Conservation (phyloP, 495 filamentous ascomycete species). For the Penicillium turbatum region DNA sequence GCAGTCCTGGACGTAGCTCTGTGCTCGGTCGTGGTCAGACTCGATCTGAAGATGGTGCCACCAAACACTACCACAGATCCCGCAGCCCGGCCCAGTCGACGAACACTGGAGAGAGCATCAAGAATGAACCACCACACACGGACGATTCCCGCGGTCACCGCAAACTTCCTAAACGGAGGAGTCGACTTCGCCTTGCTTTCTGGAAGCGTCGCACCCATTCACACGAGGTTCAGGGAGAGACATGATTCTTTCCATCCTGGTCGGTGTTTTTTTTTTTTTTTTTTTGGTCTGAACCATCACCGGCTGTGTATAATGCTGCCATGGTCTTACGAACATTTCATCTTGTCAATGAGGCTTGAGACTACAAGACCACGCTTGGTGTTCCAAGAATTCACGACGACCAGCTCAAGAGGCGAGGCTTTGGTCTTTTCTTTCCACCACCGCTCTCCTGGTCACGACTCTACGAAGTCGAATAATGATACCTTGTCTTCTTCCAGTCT, state of each 20-base stretch:
- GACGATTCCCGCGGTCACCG: constrained; percentile 23
- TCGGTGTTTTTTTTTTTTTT: no score
- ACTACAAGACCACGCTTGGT: constrained; percentile 19
- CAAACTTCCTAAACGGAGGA: constrained; percentile 37
- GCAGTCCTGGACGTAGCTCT: constrained; percentile 19
- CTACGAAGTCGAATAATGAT: constrained; percentile 10
- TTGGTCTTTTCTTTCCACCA: not conserved
- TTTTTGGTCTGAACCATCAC: constrained; percentile 1
- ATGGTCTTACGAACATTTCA: constrained; percentile 33
- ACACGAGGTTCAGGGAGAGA: constrained; percentile 38
- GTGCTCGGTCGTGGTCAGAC: constrained; percentile 9
- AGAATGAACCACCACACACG: constrained; percentile 21
- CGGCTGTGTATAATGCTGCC: constrained; percentile 24
- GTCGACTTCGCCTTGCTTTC: constrained; percentile 44
- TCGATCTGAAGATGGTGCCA: constrained; percentile 23
- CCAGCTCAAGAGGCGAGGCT: not conserved
- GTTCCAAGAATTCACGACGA: constrained; percentile 31
- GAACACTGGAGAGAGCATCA: constrained; percentile 29
- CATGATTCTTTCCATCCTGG: constrained; percentile 19
- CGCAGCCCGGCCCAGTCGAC: constrained; percentile 31
- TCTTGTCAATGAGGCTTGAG: constrained; percentile 27
- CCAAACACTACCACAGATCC: constrained; percentile 26
- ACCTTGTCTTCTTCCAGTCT: not conserved
- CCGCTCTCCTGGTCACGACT: constrained; percentile 8
- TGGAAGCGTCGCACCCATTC: constrained; percentile 41